A percentile compares a stretch with the other conserved stretches of the same genome.
Evolutionary conservation across 441 rosid species (phyloP).

Genomic region (Bocquillonia castaneifolia): DNA sequence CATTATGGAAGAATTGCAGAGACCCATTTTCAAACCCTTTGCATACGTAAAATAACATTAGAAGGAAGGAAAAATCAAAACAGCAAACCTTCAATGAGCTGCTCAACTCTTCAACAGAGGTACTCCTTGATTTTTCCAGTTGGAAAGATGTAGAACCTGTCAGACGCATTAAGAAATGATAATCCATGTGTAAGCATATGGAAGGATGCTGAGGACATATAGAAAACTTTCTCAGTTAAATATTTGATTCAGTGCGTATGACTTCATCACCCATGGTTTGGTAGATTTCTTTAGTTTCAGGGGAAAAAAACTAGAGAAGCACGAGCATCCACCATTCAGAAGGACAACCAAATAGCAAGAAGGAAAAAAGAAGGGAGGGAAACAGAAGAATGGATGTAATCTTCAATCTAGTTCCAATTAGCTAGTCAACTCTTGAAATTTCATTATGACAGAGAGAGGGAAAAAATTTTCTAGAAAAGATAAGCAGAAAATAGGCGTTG

Average conservation of each 20-base stretch:
- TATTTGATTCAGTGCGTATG: not conserved
- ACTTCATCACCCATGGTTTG: not conserved
- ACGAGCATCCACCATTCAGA: not conserved
- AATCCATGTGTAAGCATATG: conserved; percentile 13
- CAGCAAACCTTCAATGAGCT: conserved; percentile 55
- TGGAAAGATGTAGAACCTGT: conserved; percentile 42
- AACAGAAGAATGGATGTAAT: too few species aligned
- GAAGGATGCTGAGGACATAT: conserved; percentile 11
- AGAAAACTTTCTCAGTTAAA: not conserved
- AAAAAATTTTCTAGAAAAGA: too few species aligned
- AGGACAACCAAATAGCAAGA: not conserved
- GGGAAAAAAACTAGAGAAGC: not conserved
- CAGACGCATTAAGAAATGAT: conserved; percentile 18
- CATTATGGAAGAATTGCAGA: not conserved
- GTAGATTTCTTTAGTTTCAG: not conserved
- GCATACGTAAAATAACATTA: not conserved
- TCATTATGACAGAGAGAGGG: too few species aligned
- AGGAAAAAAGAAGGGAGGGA: too few species aligned
- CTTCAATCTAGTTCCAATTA: conserved; percentile 2
- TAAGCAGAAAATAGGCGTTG: conserved; percentile 14
- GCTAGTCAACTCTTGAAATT: conserved; percentile 7
- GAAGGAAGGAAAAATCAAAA: not conserved
- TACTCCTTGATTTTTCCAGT: conserved; percentile 32
- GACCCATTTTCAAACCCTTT: not conserved
- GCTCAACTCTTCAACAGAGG: conserved; percentile 47